Evolutionary conservation across 345 rosid genomes (phyloP).

Genomic region (Rhizophora mangle): DNA sequence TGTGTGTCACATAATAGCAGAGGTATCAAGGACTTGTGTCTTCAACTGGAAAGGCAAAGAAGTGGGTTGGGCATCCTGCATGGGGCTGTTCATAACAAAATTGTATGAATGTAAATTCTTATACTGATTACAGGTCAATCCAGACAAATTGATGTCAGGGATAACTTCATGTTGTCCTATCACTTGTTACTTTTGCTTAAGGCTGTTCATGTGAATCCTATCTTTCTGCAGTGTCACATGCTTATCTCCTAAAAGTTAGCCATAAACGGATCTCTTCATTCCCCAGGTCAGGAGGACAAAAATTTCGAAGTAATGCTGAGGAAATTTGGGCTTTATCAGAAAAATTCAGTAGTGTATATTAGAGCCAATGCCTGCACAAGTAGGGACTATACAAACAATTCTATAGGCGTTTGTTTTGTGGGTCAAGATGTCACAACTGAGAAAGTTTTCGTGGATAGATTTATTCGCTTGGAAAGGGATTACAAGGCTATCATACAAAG

Average conservation of each 20-base stretch:
- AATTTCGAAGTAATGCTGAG: constrained; percentile 65
- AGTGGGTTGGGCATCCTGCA: not conserved
- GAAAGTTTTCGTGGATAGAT: constrained; percentile 60
- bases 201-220: not conserved
- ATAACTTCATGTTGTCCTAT: constrained; percentile 1
- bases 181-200: constrained; percentile 6
- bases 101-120: too few relatives aligned
- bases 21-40: not conserved
- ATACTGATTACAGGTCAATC: too few relatives aligned
- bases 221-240: not conserved
- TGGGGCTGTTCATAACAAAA: too few relatives aligned
- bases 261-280: constrained; percentile 6
- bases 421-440: constrained; percentile 83
- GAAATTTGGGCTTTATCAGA: constrained; percentile 40
- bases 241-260: not conserved
- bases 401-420: constrained; percentile 72
- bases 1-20: not conserved
- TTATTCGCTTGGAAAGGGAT: constrained; percentile 76
- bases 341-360: constrained; percentile 44
- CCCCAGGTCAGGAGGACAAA: constrained; percentile 71
- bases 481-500: constrained; percentile 68
- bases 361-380: constrained; percentile 74
- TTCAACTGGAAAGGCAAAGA: not conserved
- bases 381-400: constrained; percentile 53
- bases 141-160: not conserved